phyloP scores from a whole-genome alignment of 192 early-diverging fungal species.

The Backusella sp. region DNA sequence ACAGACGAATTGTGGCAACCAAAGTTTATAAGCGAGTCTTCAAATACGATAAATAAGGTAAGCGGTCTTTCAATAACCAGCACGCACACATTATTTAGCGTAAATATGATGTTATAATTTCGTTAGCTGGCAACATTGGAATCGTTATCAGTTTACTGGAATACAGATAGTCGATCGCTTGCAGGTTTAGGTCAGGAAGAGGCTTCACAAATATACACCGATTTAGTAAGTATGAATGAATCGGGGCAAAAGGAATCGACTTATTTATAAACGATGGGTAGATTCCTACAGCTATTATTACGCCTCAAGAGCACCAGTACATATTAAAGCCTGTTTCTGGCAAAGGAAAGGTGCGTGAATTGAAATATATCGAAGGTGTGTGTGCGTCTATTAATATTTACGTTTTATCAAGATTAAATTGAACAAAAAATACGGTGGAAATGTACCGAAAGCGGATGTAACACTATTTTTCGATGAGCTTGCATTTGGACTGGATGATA shows the following conservation, averaged over 20 bases:
- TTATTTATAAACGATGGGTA: constrained; percentile 21
- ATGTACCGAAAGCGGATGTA: constrained; percentile 45
- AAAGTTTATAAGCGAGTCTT: constrained; percentile 66
- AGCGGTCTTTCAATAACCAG: not conserved
- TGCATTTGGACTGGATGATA: constrained; percentile 72
- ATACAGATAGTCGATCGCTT: constrained; percentile 51
- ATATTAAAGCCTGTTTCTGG: constrained; percentile 83
- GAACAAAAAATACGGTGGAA: constrained; percentile 20
- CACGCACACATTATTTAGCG: not conserved
- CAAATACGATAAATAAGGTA: constrained; percentile 70
- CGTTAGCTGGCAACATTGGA: constrained; percentile 53
- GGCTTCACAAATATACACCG: constrained; percentile 8
- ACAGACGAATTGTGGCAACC: constrained; percentile 71
- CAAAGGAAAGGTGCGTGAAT: constrained; percentile 52
- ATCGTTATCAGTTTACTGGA: constrained; percentile 73
- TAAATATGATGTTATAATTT: not conserved
- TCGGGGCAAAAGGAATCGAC: not conserved
- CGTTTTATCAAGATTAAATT: constrained; percentile 17
- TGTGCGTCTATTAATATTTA: constrained; percentile 35
- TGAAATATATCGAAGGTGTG: not conserved
- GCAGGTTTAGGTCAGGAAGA: constrained; percentile 13
- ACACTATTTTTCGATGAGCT: constrained; percentile 74
- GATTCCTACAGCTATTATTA: constrained; percentile 48
- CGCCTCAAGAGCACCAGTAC: constrained; percentile 55
- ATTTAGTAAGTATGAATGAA: constrained; percentile 21